Base-by-base conservation (phyloP, 192 early-diverging fungal species). In the Ambispora gerdemannii region DNA sequence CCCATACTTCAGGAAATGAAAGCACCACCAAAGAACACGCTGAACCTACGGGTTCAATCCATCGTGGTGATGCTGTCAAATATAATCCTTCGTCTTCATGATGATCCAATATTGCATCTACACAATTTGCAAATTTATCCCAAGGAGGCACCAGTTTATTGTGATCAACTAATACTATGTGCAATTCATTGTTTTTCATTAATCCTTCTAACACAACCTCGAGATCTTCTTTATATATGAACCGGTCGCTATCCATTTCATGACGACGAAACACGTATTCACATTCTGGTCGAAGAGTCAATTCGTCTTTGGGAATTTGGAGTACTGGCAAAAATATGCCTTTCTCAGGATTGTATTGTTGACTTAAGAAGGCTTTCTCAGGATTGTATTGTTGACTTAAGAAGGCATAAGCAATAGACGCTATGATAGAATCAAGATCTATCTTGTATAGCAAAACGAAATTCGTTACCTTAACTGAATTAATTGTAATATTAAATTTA, bases 391-490 rank as follows among this genome's bases (percentile, higher is more conserved):
- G 59, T 35, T 56, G 72, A 55, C 63, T 83, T 3, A 86, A 77
- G 76, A 67, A 86, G 43, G 89, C 80, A 36, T 81, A 83, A 3
- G 83, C 52, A 27, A 90, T 58, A 0, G 89, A 72, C 1, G 85
- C 84, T 4, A 85, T 82, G 35, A 91, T 74, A 1, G 87, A 89
- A 76, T 92, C 90, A n/a, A 90, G 72, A 77, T 92, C 90, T 86
- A 67, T n/a, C 38, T 30, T 6, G 3, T 3, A 20, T 10, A 56
- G 20, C 49, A 19, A n/a, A 51, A 20, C 36, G 7, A 34, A 30
- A 20, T 60, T n/a, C 25, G n/a, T 49, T 25, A 19, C 15, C 10
- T 51, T 15, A 50, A 35, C 20, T 64, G 1, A 27, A 49, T 56
- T 10, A 19, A 38, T n/a, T 50, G 17, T 50, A 52, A 25, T 61